Conservation (phyloP, 495 filamentous ascomycete species). For the Penicillium coprophilum region DNA sequence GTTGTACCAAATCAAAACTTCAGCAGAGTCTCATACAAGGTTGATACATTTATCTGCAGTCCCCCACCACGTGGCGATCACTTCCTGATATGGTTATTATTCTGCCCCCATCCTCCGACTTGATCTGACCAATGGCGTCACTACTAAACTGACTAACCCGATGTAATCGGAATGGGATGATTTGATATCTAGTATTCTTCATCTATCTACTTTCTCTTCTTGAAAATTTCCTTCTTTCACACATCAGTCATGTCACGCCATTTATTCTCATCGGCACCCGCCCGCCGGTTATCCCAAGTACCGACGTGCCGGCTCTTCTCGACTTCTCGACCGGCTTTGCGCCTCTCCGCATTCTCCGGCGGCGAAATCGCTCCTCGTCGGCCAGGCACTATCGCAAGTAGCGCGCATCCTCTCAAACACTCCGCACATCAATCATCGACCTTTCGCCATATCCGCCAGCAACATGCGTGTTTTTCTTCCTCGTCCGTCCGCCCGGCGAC, state of each 20-base stretch:
- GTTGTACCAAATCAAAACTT: background rate
- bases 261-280: slow-evolving; percentile 23
- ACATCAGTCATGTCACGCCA: slow-evolving; percentile 32
- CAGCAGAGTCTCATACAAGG: background rate
- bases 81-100: slow-evolving; percentile 18
- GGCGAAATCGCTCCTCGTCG: slow-evolving; percentile 21
- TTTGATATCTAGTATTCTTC: slow-evolving; percentile 13
- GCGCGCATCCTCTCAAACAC: slow-evolving; percentile 4
- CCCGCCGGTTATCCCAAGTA: slow-evolving; percentile 26
- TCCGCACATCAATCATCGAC: background rate
- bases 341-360: slow-evolving; percentile 40
- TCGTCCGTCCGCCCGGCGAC: slow-evolving; percentile 31
- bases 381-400: slow-evolving; percentile 8
- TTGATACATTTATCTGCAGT: slow-evolving; percentile 17
- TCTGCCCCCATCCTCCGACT: slow-evolving; percentile 33
- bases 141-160: slow-evolving; percentile 36
- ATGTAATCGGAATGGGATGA: slow-evolving; percentile 23
- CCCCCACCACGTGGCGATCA: slow-evolving; percentile 21
- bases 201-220: slow-evolving; percentile 12
- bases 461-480: slow-evolving; percentile 33
- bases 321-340: slow-evolving; percentile 26
- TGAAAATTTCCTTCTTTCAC: slow-evolving; percentile 1
- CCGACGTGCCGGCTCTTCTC: slow-evolving; percentile 27
- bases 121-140: slow-evolving; percentile 35
- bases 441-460: slow-evolving; percentile 13